Conservation (phyloP, 169 alveolate genomes). For the Cryptosporidium meleagridis region DNA sequence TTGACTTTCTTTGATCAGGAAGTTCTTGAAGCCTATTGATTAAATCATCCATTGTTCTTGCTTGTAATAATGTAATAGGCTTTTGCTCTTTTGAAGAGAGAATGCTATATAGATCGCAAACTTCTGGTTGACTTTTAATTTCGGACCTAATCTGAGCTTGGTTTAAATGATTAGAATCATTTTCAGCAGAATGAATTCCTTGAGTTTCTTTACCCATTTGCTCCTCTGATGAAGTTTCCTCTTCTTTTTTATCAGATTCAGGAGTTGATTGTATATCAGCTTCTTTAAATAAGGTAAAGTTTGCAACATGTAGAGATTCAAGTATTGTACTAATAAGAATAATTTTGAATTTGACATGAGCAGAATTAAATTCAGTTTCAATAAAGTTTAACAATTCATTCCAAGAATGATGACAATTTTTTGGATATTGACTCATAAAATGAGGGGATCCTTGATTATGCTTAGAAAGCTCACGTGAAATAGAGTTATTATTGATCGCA, state of each 20-base stretch:
- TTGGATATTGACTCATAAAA: constrained; percentile 30
- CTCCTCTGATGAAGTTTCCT: background rate
- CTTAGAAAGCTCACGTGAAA: background rate
- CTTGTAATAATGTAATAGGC: constrained; percentile 1
- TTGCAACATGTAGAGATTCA: constrained; percentile 27
- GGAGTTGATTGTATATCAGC: background rate
- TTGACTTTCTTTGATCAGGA: constrained; percentile 60
- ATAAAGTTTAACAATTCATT: background rate
- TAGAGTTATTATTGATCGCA: background rate
- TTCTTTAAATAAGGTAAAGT: constrained; percentile 34
- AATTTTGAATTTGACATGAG: background rate
- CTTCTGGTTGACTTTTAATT: background rate
- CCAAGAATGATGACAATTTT: constrained; percentile 50
- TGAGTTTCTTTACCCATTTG: background rate
- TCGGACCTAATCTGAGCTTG: background rate
- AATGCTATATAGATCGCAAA: constrained; percentile 31
- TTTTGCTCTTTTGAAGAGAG: constrained; percentile 17
- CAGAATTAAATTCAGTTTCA: background rate
- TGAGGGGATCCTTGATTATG: background rate
- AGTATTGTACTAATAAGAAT: constrained; percentile 8
- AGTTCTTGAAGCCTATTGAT: constrained; percentile 4
- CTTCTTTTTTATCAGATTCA: background rate
- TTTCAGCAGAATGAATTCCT: background rate
- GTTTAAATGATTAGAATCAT: background rate
- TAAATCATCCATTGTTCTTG: constrained; percentile 35